phyloP scores from a whole-genome alignment of 78 protist species.

The Acrasis kona region DNA sequence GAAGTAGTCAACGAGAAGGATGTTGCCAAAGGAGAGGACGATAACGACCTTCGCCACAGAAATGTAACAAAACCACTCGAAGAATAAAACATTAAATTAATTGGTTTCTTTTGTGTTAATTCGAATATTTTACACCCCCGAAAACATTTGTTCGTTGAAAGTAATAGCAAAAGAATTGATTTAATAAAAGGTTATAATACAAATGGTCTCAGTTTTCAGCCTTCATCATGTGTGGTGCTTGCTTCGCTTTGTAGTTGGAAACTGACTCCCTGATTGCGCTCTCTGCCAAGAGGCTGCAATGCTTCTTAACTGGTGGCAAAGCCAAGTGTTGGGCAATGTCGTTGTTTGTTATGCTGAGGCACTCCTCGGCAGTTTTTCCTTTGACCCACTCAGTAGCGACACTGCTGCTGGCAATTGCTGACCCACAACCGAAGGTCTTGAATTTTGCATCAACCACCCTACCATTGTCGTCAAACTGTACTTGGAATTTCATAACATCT shows the following conservation, averaged over 20 bases:
- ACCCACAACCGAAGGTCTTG: slow-evolving; percentile 97
- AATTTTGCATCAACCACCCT: slow-evolving; percentile 61
- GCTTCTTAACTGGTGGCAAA: slow-evolving; percentile 96
- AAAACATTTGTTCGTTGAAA: no score
- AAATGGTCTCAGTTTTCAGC: no score
- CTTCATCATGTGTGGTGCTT: no score
- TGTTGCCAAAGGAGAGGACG: no score
- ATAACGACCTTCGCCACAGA: no score
- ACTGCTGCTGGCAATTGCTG: slow-evolving; percentile 86
- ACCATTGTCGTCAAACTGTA: slow-evolving; percentile 17
- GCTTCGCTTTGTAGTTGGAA: slow-evolving; percentile 37
- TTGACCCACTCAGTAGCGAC: slow-evolving; percentile 68
- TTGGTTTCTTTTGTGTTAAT: no score
- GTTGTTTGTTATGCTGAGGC: slow-evolving; percentile 59
- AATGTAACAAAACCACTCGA: no score
- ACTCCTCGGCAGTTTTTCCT: slow-evolving; percentile 86
- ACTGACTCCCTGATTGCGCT: slow-evolving; percentile 92
- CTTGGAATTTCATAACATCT: slow-evolving; percentile 89
- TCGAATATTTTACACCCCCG: no score
- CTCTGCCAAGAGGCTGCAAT: slow-evolving; percentile 93
- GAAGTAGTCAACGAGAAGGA: no score
- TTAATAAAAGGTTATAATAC: no score
- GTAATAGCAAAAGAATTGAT: no score
- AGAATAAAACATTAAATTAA: no score
- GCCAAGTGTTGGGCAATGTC: slow-evolving; percentile 83